Evolutionary conservation across 2,329 filamentous ascomycete species (phyloP), one percentile per base, ranked within the genome.

Genomic region (Fusarium sp.): DNA sequence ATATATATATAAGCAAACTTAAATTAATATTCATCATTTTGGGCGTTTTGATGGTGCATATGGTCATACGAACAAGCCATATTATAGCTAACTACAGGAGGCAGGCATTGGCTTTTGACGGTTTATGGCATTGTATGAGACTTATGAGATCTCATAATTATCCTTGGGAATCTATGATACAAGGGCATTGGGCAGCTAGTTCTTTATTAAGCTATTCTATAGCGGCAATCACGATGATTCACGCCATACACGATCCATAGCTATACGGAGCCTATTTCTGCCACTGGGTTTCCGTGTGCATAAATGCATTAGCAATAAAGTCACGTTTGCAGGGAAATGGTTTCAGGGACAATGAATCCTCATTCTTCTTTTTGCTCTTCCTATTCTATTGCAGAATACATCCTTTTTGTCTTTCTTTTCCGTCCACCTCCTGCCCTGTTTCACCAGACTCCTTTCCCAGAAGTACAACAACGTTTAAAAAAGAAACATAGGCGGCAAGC

Each of bases 331-430:
- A 37, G 18, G 7, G 7, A 32, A 32, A 13, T 11, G 22, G 2
- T 30, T 57, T 72, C 20, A 42, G 61, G 66, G 57, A 72, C 42
- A 24, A 57, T 52, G 34, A 52, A 65, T 70, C 66, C 57, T 60
- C 46, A 56, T 72, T 70, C 54, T 70, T 71, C 47, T 34, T 56
- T 60, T 64, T 57, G 55, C 64, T 70, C 61, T 69, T 65, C 62
- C 56, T 58, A 65, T 67, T 61, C 69, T 70, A 30, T 57, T 71
- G 52, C 61, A 56, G 56, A 71, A 71, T 56, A 42, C 49, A 65
- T 57, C 56, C 61, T 56, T 66, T 69, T 67, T 65, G 54, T 65
- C 65, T 71, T 66, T 69, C 66, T 64, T 70, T 64, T 61, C 59
- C 58, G 45, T 60, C 54, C 56, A 47, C 55, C 45, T 51, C 40